Conservation (phyloP, 495 filamentous ascomycete species). For the Aspergillus egyptiacus region DNA sequence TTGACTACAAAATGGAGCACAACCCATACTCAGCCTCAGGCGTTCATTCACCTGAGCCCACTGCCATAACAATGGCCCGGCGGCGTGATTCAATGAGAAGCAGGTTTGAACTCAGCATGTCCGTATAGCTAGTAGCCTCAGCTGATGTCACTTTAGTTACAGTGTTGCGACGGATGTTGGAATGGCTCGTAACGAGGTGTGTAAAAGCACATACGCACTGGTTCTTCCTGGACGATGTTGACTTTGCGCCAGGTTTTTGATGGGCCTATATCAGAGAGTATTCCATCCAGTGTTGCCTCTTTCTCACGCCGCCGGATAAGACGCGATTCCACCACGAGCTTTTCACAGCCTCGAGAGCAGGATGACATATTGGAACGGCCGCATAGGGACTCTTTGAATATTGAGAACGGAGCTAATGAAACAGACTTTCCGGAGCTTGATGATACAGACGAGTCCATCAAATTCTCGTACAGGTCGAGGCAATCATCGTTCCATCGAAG, state of each 20-base stretch:
- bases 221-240: not conserved
- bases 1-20: slow-evolving; percentile 18
- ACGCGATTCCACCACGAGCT: slow-evolving; percentile 79
- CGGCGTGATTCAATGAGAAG: slow-evolving; percentile 71
- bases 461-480: slow-evolving; percentile 36
- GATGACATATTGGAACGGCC: slow-evolving; percentile 48
- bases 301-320: slow-evolving; percentile 75
- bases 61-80: slow-evolving; percentile 24
- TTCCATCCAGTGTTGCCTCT: slow-evolving; percentile 81
- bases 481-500: slow-evolving; percentile 54
- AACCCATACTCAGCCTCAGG: slow-evolving; percentile 22
- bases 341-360: slow-evolving; percentile 73
- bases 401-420: slow-evolving; percentile 52
- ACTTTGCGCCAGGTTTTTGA: slow-evolving; percentile 65
- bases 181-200: slow-evolving; percentile 93
- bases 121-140: not conserved
- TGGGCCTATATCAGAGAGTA: slow-evolving; percentile 88
- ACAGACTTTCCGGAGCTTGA: slow-evolving; percentile 27
- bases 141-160: slow-evolving; percentile 40
- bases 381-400: slow-evolving; percentile 47
- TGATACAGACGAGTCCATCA: slow-evolving; percentile 29
- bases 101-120: slow-evolving; percentile 43
- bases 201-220: slow-evolving; percentile 5
- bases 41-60: slow-evolving; percentile 17
- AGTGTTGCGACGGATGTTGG: slow-evolving; percentile 94